Conservation (phyloP, 371 early-diverging fungal species). For the Rhizopus arrhizus region DNA sequence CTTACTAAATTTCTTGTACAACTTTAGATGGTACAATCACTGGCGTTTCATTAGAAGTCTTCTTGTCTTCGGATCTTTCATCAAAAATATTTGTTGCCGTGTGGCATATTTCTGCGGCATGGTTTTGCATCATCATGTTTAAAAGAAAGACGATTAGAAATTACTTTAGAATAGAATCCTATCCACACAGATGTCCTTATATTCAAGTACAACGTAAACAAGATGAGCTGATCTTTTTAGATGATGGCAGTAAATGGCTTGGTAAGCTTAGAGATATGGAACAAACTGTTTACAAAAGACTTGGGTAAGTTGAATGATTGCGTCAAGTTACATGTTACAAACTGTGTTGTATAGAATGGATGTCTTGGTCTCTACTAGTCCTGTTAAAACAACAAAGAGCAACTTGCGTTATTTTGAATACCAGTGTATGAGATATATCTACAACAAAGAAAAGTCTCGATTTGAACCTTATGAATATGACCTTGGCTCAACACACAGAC, state of each 20-base stretch:
- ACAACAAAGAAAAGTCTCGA: slow-evolving; percentile 37
- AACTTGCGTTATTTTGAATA: slow-evolving; percentile 67
- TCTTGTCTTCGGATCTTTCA: slow-evolving; percentile 57
- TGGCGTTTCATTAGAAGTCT: slow-evolving; percentile 39
- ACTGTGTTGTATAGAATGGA: slow-evolving; percentile 25
- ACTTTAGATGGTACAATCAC: slow-evolving; percentile 46
- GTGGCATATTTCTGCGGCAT: slow-evolving; percentile 67
- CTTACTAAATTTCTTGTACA: slow-evolving; percentile 5
- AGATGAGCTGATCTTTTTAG: slow-evolving; percentile 53
- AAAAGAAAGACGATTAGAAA: slow-evolving; percentile 50
- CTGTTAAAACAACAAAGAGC: slow-evolving; percentile 43
- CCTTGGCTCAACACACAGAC: slow-evolving; percentile 52
- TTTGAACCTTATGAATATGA: slow-evolving; percentile 61
- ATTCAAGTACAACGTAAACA: slow-evolving; percentile 69
- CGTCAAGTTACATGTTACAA: background rate
- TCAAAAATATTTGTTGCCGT: slow-evolving; percentile 63
- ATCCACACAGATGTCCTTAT: slow-evolving; percentile 49
- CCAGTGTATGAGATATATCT: slow-evolving; percentile 75
- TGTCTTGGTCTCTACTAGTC: slow-evolving; percentile 46
- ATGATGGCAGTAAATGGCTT: slow-evolving; percentile 44
- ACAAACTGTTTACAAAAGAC: slow-evolving; percentile 12
- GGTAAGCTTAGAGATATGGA: slow-evolving; percentile 36
- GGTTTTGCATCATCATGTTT: slow-evolving; percentile 60
- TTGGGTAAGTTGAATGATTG: slow-evolving; percentile 20
- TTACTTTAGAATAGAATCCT: slow-evolving; percentile 61